phyloP scores from a whole-genome alignment of 805 yeast genomes.

The Zygoascus ofunaensis region DNA sequence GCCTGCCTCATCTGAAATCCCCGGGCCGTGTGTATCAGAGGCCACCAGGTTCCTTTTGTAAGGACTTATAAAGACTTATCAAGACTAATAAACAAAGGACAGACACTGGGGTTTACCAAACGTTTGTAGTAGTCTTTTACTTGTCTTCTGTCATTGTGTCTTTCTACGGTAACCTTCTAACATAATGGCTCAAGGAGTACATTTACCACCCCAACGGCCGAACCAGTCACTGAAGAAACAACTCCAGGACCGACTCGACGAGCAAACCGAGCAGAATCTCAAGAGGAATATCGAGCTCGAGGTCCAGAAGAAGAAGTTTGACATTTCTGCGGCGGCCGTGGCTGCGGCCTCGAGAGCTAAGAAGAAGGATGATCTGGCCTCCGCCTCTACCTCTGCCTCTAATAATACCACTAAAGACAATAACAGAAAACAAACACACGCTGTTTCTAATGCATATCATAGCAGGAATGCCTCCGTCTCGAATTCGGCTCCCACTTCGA shows the following conservation, averaged over 20 bases:
- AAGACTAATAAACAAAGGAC: too few relatives aligned
- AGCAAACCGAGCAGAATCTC: background rate
- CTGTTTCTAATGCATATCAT: too few relatives aligned
- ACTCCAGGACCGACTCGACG: background rate
- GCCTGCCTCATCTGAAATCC: too few relatives aligned
- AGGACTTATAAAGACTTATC: too few relatives aligned
- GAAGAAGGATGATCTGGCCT: background rate
- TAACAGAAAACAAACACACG: background rate
- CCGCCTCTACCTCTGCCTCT: background rate
- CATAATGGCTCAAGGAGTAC: too few relatives aligned
- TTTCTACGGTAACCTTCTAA: too few relatives aligned
- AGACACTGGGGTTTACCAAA: too few relatives aligned
- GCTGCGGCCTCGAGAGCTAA: background rate
- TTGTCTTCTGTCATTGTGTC: too few relatives aligned
- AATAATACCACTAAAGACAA: too few relatives aligned
- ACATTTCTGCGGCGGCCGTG: background rate
- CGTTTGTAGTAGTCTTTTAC: too few relatives aligned
- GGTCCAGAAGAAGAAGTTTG: background rate
- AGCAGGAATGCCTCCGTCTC: background rate
- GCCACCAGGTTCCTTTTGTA: too few relatives aligned
- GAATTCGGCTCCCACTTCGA: background rate
- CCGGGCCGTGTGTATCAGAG: too few relatives aligned
- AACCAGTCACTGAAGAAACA: slow-evolving; percentile 4
- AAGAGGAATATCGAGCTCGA: background rate
- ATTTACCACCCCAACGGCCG: background rate